These are phyloP conservation scores for Onygenales sp. DNA, from an alignment of 2,329 filamentous ascomycete genomes.

Conservation along the genomic window DNA sequence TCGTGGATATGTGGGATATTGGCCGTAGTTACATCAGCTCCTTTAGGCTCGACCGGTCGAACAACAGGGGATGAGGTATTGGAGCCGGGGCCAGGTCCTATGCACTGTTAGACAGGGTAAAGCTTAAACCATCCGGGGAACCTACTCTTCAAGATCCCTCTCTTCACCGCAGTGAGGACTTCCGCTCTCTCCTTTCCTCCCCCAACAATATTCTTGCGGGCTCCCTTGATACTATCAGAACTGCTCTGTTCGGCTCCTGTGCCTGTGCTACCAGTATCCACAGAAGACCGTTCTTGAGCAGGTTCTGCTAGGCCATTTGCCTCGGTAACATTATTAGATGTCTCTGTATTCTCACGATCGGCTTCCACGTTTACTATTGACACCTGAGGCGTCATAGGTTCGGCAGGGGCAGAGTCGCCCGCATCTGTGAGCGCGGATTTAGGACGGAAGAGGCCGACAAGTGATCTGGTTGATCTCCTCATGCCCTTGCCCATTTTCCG, in stretches of 20 bases:
- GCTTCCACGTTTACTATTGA: conserved; percentile 96
- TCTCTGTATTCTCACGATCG: conserved; percentile 73
- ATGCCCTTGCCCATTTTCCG: conserved; percentile 98
- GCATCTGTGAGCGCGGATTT: conserved; percentile 79
- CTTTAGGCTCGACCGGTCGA: conserved; percentile 48
- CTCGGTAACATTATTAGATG: conserved; percentile 31
- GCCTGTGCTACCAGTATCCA: conserved; percentile 5
- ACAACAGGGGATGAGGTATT: conserved; percentile 57
- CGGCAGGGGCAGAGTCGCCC: conserved; percentile 54
- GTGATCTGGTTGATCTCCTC: conserved; percentile 83
- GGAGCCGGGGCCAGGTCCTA: conserved; percentile 3
- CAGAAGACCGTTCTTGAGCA: conserved; percentile 5
- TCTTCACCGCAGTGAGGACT: conserved; percentile 82
- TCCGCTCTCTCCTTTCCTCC: conserved; percentile 85
- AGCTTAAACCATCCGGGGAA: neutral
- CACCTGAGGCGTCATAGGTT: conserved; percentile 70
- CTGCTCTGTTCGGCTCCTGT: conserved; percentile 37
- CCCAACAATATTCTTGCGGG: conserved; percentile 75
- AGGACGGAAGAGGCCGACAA: conserved; percentile 88
- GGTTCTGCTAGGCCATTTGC: neutral
- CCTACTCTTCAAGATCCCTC: conserved; percentile 89
- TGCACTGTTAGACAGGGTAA: neutral
- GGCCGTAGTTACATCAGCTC: conserved; percentile 46
- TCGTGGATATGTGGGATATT: conserved; percentile 58
- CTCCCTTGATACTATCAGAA: neutral